Evolutionary conservation across 768 basidiomycete species (phyloP).

Genomic region (Suillus alpinus): DNA sequence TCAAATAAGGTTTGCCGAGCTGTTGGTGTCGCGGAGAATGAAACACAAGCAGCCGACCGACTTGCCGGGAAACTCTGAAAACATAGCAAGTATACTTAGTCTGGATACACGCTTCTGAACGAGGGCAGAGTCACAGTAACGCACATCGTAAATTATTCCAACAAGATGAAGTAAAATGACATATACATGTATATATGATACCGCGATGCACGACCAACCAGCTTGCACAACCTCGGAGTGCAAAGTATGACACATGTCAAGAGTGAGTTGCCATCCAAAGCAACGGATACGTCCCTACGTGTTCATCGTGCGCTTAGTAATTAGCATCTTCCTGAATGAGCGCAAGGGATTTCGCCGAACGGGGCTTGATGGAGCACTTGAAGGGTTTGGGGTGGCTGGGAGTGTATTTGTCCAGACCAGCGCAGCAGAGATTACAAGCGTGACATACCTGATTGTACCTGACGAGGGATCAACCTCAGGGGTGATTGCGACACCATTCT

Average conservation of each 20-base stretch:
- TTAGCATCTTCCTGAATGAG: constrained; percentile 42
- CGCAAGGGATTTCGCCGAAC: constrained; percentile 46
- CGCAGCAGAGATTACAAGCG: no score
- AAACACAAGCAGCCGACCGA: no score
- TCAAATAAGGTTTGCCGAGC: no score
- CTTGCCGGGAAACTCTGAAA: no score
- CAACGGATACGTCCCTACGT: neutral
- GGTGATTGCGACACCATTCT: constrained; percentile 40
- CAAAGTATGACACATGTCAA: neutral
- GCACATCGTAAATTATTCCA: neutral
- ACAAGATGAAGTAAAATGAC: constrained; percentile 1
- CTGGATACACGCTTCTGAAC: neutral
- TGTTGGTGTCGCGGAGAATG: no score
- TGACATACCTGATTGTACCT: constrained; percentile 51
- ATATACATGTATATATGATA: neutral
- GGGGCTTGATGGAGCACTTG: constrained; percentile 50
- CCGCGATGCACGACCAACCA: neutral
- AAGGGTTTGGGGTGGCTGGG: constrained; percentile 23
- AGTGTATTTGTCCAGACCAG: neutral
- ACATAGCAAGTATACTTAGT: neutral
- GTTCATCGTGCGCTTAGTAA: neutral
- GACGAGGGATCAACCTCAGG: constrained; percentile 52
- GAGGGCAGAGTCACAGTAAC: neutral
- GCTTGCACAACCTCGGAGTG: neutral
- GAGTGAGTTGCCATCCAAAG: neutral